Evolutionary conservation across 2,329 filamentous ascomycete genomes (phyloP).

Genomic region (Clonostachys rhizophaga): DNA sequence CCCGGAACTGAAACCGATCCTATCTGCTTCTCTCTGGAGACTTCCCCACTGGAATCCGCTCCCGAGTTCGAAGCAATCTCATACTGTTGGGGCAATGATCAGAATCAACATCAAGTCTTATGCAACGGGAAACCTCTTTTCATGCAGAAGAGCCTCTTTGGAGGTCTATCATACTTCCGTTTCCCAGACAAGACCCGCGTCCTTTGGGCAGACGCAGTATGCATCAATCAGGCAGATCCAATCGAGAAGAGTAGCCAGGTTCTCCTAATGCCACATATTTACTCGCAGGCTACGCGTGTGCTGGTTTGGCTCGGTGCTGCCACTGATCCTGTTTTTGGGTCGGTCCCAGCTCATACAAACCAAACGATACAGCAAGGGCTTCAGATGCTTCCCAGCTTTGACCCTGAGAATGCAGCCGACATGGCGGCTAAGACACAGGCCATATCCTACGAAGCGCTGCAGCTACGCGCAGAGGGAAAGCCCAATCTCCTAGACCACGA

Average conservation of each 20-base stretch:
- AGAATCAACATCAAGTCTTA: background rate
- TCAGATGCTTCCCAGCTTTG: background rate
- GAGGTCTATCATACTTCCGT: constrained; percentile 18
- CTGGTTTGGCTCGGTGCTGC: constrained; percentile 5
- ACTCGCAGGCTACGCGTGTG: constrained; percentile 4
- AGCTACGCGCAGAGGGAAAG: background rate
- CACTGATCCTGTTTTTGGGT: background rate
- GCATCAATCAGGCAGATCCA: constrained; percentile 6
- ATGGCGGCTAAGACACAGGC: too few species aligned
- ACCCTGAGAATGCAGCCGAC: background rate
- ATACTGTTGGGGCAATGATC: background rate
- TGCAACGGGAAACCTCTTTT: background rate
- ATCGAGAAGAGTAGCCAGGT: constrained; percentile 3
- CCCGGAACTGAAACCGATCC: background rate
- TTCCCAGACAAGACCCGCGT: constrained; percentile 3
- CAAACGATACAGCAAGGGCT: background rate
- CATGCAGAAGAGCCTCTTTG: background rate
- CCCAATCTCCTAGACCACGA: background rate
- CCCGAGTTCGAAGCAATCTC: background rate
- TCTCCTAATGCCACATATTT: constrained; percentile 4
- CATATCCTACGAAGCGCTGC: too few species aligned
- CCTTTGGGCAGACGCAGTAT: constrained; percentile 8
- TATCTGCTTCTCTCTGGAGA: background rate
- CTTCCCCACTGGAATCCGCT: background rate
- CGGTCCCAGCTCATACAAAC: background rate